A percentile compares a stretch with the other conserved stretches of the same genome.
phyloP scores from a whole-genome alignment of 1,139 yeast species.

The Scheffersomyces illinoinensis region DNA sequence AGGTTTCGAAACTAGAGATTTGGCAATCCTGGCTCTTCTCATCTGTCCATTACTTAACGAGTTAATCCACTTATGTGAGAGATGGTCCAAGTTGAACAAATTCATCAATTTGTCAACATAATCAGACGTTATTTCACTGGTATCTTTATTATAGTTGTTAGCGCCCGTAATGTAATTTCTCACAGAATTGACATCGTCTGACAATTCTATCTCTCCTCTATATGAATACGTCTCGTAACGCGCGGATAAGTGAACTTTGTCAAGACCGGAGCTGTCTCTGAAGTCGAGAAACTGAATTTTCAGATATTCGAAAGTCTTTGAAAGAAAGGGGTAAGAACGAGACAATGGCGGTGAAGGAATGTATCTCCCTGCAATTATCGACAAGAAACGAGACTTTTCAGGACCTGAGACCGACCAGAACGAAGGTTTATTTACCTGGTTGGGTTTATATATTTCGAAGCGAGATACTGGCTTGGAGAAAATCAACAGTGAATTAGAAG shows the following conservation, averaged over 20 bases:
- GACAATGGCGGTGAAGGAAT: conserved; percentile 55
- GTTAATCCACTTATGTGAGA: conserved; percentile 75
- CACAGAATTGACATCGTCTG: conserved; percentile 74
- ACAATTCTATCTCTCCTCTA: conserved; percentile 58
- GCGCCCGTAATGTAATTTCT: conserved; percentile 56
- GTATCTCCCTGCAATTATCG: conserved; percentile 36
- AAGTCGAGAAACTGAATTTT: conserved; percentile 57
- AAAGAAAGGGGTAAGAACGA: conserved; percentile 54
- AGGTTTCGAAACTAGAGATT: conserved; percentile 66
- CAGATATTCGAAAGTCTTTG: conserved; percentile 28
- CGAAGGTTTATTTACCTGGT: conserved; percentile 14
- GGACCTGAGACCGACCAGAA: conserved; percentile 41
- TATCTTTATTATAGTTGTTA: conserved; percentile 46
- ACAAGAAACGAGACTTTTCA: conserved; percentile 33
- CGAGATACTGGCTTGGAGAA: conserved; percentile 26
- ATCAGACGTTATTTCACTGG: conserved; percentile 15
- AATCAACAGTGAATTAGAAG: conserved; percentile 9
- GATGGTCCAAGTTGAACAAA: conserved; percentile 54
- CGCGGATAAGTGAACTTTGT: conserved; percentile 81
- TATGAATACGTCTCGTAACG: conserved; percentile 73
- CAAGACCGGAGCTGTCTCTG: conserved; percentile 53
- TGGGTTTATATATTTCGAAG: conserved; percentile 25
- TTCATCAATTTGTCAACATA: conserved; percentile 45
- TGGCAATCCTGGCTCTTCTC: conserved; percentile 85
- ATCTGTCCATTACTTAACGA: conserved; percentile 92